Percentiles rank a stretch among this genome's conserved stretches.
phyloP scores from a whole-genome alignment of 139 green algal species.

The Chlorella sp. region DNA sequence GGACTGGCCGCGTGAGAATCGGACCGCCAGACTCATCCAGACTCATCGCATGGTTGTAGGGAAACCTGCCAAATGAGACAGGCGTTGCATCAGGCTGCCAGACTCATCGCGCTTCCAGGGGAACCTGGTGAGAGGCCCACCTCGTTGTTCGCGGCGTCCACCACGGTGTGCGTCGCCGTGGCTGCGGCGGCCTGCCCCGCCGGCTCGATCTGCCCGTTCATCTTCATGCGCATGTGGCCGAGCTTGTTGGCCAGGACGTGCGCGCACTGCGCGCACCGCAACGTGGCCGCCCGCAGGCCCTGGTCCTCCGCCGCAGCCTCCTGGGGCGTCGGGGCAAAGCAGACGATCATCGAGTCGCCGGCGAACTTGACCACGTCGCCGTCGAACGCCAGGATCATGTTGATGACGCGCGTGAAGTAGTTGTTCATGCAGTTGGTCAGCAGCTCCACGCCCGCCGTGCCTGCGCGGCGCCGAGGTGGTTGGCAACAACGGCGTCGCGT shows the following conservation, averaged over 20 bases:
- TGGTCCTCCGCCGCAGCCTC: slow-evolving; percentile 21
- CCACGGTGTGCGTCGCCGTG: too few relatives aligned
- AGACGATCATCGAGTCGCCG: slow-evolving; percentile 75
- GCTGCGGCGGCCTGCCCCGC: too few relatives aligned
- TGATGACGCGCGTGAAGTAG: slow-evolving; percentile 74
- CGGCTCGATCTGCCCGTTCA: slow-evolving; percentile 58
- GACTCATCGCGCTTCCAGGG: too few relatives aligned
- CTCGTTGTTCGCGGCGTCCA: too few relatives aligned
- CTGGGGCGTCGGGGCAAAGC: slow-evolving; percentile 41
- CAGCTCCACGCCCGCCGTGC: slow-evolving; percentile 62
- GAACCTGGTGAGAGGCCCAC: too few relatives aligned
- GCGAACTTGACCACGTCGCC: slow-evolving; percentile 84
- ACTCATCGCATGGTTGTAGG: too few relatives aligned
- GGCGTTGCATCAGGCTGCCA: too few relatives aligned
- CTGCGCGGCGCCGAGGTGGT: too few relatives aligned
- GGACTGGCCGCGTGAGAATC: too few relatives aligned
- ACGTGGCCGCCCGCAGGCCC: slow-evolving; percentile 35
- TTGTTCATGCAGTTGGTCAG: slow-evolving; percentile 81
- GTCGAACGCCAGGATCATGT: slow-evolving; percentile 54
- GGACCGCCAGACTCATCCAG: too few relatives aligned
- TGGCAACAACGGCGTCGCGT: too few relatives aligned
- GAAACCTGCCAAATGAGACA: too few relatives aligned
- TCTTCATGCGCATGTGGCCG: slow-evolving; percentile 63
- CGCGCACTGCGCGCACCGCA: slow-evolving; percentile 47
- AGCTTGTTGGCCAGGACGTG: slow-evolving; percentile 41